Evolutionary conservation across 176 grass and related monocot species (phyloP).

Genomic region (Canna indica): DNA sequence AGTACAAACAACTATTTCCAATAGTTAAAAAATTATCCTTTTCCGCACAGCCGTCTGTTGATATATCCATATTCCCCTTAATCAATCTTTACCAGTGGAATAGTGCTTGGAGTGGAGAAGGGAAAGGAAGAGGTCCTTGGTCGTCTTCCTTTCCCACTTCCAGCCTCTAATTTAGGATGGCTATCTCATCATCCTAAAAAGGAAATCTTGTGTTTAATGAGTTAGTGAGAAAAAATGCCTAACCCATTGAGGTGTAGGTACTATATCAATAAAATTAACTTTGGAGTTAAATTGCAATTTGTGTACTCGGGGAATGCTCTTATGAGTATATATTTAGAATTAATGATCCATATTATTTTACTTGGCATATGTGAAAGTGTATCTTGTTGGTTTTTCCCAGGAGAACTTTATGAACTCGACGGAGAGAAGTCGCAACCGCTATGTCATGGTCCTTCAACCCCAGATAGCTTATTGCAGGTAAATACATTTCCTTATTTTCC

Average conservation of each 20-base stretch:
- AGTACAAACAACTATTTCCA: too few species aligned
- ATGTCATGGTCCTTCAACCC: conserved; percentile 49
- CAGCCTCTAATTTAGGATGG: not conserved
- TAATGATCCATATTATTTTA: not conserved
- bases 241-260: not conserved
- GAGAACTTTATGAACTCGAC: conserved; percentile 80
- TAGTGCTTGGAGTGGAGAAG: not conserved
- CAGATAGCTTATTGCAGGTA: conserved; percentile 67
- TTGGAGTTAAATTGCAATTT: not conserved
- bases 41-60: not conserved
- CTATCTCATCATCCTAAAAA: not conserved
- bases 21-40: too few species aligned
- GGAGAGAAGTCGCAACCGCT: conserved; percentile 45
- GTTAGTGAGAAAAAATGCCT: not conserved
- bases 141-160: not conserved
- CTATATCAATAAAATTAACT: not conserved
- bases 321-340: not conserved
- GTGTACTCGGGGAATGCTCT: not conserved
- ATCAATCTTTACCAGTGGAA: not conserved
- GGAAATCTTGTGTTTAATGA: not conserved
- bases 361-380: not conserved
- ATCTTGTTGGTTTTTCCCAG: conserved; percentile 19
- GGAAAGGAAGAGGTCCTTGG: not conserved
- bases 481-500: not conserved
- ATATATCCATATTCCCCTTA: too few species aligned